These are phyloP conservation scores for Salix viminalis DNA, from an alignment of 345 rosid genomes.

Conservation along the genomic window DNA sequence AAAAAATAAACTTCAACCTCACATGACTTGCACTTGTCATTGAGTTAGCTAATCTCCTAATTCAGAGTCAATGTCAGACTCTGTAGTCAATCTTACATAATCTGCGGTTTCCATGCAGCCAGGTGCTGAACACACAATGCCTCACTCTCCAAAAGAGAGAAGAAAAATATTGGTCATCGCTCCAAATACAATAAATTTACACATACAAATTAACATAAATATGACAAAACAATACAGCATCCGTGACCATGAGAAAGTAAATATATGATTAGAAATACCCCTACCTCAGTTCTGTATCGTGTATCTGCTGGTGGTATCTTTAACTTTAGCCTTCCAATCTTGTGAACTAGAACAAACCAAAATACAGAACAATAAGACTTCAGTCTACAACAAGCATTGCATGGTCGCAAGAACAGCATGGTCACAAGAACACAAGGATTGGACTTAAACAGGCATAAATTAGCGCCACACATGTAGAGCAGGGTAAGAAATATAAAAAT, in stretches of 20 bases:
- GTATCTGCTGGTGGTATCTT: conserved; percentile 73
- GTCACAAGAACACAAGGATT: background rate
- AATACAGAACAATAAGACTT: background rate
- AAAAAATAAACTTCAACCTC: background rate
- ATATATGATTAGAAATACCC: conserved; percentile 3
- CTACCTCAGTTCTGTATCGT: conserved; percentile 86
- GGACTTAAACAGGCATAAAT: background rate
- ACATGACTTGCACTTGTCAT: background rate
- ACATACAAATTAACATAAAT: background rate
- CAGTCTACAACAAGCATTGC: background rate
- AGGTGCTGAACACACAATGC: background rate
- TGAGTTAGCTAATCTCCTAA: background rate
- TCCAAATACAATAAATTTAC: background rate
- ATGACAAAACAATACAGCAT: background rate
- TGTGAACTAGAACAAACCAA: conserved; percentile 42
- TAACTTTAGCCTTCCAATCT: conserved; percentile 84
- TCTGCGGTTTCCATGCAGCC: background rate
- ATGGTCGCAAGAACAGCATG: background rate
- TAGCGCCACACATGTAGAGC: background rate
- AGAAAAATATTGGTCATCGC: background rate
- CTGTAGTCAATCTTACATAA: background rate
- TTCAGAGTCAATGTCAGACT: background rate
- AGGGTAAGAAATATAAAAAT: background rate
- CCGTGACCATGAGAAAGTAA: background rate
- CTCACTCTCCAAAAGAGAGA: no score